Evolutionary conservation across 2,329 filamentous ascomycete genomes (phyloP).

Genomic region (Thielaviopsis ethacetica): DNA sequence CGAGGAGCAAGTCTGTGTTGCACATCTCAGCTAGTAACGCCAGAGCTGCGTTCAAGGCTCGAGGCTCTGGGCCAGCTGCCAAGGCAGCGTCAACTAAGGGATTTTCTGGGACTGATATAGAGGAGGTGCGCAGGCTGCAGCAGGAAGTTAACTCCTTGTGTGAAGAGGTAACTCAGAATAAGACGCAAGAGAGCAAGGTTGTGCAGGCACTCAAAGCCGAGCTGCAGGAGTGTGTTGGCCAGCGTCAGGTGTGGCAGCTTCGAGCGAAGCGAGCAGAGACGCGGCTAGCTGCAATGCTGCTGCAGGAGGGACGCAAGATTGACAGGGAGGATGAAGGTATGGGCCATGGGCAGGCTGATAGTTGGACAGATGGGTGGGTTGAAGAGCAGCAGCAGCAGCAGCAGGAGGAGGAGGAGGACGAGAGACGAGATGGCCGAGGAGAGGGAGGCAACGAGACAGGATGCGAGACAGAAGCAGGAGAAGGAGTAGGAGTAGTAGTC

Average conservation of each 20-base stretch:
- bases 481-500: background rate
- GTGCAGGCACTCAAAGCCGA: constrained; percentile 2
- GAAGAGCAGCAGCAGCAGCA: constrained; percentile 21
- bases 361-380: background rate
- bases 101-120: background rate
- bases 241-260: constrained; percentile 33
- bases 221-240: constrained; percentile 13
- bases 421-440: background rate
- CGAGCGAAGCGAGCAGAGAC: constrained; percentile 40
- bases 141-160: constrained; percentile 1
- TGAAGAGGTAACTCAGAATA: background rate
- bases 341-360: background rate
- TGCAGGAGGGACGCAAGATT: constrained; percentile 7
- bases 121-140: constrained; percentile 4
- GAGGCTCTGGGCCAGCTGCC: background rate
- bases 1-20: background rate
- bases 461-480: background rate
- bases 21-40: background rate
- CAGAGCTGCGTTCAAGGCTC: background rate
- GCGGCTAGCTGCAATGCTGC: constrained; percentile 28
- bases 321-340: constrained; percentile 13
- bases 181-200: constrained; percentile 1
- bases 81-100: background rate
- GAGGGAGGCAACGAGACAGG: background rate
- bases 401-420: constrained; percentile 13